These are phyloP conservation scores for Metrosideros polymorpha DNA, from an alignment of 441 rosid species.

Conservation along the genomic window DNA sequence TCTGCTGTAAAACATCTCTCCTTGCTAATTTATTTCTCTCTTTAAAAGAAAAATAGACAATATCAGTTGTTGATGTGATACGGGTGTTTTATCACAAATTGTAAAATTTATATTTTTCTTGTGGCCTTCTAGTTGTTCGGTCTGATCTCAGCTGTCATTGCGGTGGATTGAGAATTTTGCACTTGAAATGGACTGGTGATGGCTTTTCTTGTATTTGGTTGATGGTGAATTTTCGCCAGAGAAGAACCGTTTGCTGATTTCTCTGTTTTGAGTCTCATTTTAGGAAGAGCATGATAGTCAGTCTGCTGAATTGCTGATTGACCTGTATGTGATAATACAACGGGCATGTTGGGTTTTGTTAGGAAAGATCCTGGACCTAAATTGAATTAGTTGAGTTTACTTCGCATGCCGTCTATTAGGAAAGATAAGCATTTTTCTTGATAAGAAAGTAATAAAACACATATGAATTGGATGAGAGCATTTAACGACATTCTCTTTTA, in stretches of 20 bases:
- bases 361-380: background rate
- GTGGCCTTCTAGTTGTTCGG: background rate
- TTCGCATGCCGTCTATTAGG: background rate
- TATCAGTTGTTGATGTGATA: background rate
- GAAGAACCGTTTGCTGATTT: background rate
- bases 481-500: background rate
- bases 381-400: background rate
- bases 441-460: background rate
- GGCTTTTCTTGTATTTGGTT: background rate
- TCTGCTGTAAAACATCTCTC: conserved; percentile 27
- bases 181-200: background rate
- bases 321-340: background rate
- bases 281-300: background rate
- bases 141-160: background rate
- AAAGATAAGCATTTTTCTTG: background rate
- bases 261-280: background rate
- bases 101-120: background rate
- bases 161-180: background rate
- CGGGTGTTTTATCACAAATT: background rate
- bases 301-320: background rate
- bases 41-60: background rate
- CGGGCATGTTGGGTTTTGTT: background rate
- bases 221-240: background rate
- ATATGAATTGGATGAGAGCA: background rate
- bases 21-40: background rate